These are phyloP conservation scores for Fusarium sp. DNA, from an alignment of 2,329 filamentous ascomycete species.

Conservation along the genomic window DNA sequence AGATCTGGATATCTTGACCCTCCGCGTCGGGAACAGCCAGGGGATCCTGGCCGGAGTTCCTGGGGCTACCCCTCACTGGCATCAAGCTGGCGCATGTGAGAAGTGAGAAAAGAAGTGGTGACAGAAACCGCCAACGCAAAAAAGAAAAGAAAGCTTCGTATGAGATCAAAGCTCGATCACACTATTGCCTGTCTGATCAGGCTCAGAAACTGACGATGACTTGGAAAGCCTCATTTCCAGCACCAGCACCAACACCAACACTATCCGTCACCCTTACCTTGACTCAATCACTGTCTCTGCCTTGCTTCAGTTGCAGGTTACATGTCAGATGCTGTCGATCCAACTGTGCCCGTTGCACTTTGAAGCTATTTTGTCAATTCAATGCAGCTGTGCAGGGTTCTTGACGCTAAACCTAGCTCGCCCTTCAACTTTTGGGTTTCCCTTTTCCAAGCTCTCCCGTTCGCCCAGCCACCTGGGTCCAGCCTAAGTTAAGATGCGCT, in stretches of 20 bases:
- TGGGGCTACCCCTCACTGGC: conserved; percentile 43
- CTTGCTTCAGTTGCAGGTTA: conserved; percentile 26
- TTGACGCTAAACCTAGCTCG: conserved; percentile 38
- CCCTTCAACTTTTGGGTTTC: conserved; percentile 16
- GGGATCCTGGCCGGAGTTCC: conserved; percentile 41
- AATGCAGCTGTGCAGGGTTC: conserved; percentile 24
- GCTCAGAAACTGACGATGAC: not conserved
- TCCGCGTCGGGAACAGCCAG: conserved; percentile 36
- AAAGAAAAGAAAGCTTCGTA: conserved; percentile 8
- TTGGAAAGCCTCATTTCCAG: not conserved
- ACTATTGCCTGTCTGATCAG: conserved; percentile 4
- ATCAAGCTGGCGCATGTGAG: conserved; percentile 32
- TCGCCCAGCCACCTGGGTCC: conserved; percentile 39
- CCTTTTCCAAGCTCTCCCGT: conserved; percentile 30
- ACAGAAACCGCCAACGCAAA: conserved; percentile 14
- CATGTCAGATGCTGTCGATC: conserved; percentile 27
- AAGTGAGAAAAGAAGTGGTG: conserved; percentile 37
- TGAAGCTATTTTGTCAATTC: conserved; percentile 31
- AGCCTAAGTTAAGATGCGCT: conserved; percentile 26
- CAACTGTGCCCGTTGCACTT: conserved; percentile 9
- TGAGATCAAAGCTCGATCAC: not conserved
- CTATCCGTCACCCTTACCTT: conserved; percentile 3
- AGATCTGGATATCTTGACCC: conserved; percentile 40
- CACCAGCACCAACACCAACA: not conserved
- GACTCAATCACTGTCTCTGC: conserved; percentile 26